These are phyloP conservation scores for Hypoxylon sp. DNA, from an alignment of 2,329 filamentous ascomycete species.

Conservation along the genomic window DNA sequence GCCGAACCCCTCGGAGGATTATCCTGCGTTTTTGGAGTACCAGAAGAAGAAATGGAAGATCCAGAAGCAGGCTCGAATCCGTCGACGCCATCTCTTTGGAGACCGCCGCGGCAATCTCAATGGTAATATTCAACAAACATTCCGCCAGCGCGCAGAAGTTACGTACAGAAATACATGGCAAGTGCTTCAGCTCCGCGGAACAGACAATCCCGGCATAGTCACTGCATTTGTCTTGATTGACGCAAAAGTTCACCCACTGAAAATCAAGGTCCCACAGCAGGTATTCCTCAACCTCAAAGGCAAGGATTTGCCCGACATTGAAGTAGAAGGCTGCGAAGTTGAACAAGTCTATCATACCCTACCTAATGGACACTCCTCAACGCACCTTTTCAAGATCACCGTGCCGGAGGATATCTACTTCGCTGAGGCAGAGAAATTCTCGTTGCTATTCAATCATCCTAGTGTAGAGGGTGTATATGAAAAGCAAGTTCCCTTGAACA, in stretches of 20 bases:
- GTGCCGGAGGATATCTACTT: slow-evolving; percentile 91
- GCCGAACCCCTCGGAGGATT: slow-evolving; percentile 88
- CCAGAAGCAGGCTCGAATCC: slow-evolving; percentile 88
- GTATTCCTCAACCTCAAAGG: slow-evolving; percentile 93
- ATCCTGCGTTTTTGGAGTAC: slow-evolving; percentile 87
- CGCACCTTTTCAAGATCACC: slow-evolving; percentile 93
- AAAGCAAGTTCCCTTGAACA: slow-evolving; percentile 87
- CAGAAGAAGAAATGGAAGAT: slow-evolving; percentile 99
- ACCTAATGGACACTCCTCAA: slow-evolving; percentile 93
- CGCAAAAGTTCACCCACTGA: slow-evolving; percentile 88
- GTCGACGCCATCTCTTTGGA: slow-evolving; percentile 91
- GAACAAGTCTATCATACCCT: slow-evolving; percentile 95
- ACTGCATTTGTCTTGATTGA: slow-evolving; percentile 93
- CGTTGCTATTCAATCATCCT: slow-evolving; percentile 86
- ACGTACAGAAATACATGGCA: slow-evolving; percentile 97
- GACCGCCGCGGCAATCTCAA: slow-evolving; percentile 79
- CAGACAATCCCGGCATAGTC: slow-evolving; percentile 87
- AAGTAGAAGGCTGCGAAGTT: slow-evolving; percentile 85
- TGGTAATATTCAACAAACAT: slow-evolving; percentile 75
- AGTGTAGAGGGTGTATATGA: slow-evolving; percentile 99
- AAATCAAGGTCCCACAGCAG: slow-evolving; percentile 88
- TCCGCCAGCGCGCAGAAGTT: slow-evolving; percentile 91
- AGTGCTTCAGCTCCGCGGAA: slow-evolving; percentile 85
- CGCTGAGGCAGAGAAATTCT: slow-evolving; percentile 84
- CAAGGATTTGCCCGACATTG: slow-evolving; percentile 88